These are phyloP conservation scores for Candida schatavii DNA, from an alignment of 805 yeast species.

Conservation along the genomic window DNA sequence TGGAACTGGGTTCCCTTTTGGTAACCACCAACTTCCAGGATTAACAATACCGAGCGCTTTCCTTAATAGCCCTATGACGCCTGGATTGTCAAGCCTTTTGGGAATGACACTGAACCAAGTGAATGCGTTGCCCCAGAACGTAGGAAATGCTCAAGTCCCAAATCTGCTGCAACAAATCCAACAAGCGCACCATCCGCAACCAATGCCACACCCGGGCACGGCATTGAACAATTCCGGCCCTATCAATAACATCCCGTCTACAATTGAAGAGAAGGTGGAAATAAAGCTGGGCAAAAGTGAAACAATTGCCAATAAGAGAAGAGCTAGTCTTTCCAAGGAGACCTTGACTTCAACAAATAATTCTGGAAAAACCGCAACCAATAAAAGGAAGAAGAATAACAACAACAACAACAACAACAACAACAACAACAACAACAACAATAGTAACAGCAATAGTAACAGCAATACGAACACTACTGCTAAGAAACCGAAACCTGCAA, in stretches of 20 bases:
- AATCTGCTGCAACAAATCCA: constrained; percentile 11
- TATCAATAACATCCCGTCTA: background rate
- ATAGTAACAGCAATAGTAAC: no score
- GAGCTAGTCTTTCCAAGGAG: background rate
- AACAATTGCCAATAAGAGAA: constrained; percentile 8
- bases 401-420: no score
- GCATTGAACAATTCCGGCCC: constrained; percentile 1
- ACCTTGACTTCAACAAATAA: background rate
- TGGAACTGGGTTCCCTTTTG: constrained; percentile 33
- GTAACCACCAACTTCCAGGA: constrained; percentile 32
- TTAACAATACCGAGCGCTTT: constrained; percentile 38
- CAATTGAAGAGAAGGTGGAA: constrained; percentile 1
- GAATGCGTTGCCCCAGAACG: constrained; percentile 9
- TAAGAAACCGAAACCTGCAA: background rate
- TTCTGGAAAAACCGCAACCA: background rate
- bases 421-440: constrained; percentile 9
- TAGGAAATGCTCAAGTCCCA: constrained; percentile 5
- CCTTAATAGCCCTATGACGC: constrained; percentile 46
- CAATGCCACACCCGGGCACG: constrained; percentile 6
- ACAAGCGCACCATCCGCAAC: constrained; percentile 8
- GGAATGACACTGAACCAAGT: constrained; percentile 21
- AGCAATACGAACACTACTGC: constrained; percentile 4
- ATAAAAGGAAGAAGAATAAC: constrained; percentile 5
- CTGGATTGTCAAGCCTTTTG: constrained; percentile 42
- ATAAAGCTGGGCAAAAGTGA: background rate